Percentiles rank a stretch among this genome's conserved stretches.
phyloP scores from a whole-genome alignment of 495 filamentous ascomycete genomes.

The Talaromyces stipitatus region DNA sequence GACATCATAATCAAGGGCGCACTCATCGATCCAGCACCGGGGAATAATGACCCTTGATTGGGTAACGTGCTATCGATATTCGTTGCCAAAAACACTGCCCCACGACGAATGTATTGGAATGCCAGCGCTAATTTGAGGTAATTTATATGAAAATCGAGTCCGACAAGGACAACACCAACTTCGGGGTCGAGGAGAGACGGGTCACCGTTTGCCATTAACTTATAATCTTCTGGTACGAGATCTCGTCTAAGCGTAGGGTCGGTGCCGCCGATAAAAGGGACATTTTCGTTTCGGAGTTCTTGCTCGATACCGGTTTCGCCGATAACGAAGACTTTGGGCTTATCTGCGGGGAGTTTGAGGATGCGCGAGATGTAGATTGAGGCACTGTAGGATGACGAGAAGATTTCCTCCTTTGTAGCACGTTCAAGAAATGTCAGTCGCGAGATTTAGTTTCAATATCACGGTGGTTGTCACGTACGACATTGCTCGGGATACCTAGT shows the following conservation, averaged over 20 bases:
- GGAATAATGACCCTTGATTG: constrained; percentile 71
- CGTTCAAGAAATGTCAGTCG: background rate
- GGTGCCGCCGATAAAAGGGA: constrained; percentile 81
- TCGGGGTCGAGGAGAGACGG: constrained; percentile 67
- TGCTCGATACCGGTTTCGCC: constrained; percentile 89
- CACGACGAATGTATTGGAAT: constrained; percentile 73
- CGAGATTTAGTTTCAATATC: background rate
- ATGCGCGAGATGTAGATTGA: constrained; percentile 96
- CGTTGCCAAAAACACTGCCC: constrained; percentile 88
- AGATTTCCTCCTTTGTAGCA: constrained; percentile 73
- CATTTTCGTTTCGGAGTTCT: constrained; percentile 68
- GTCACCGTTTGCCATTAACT: constrained; percentile 61
- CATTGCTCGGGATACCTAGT: constrained; percentile 69
- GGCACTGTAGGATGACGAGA: constrained; percentile 88
- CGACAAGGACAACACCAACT: constrained; percentile 82
- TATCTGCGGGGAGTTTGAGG: constrained; percentile 62
- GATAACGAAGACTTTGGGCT: constrained; percentile 89
- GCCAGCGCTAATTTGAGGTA: constrained; percentile 84
- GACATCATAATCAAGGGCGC: constrained; percentile 74
- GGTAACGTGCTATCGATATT: constrained; percentile 88
- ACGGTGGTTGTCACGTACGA: constrained; percentile 33
- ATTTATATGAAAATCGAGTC: constrained; percentile 87
- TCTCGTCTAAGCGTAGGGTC: constrained; percentile 70
- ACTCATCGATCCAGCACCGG: constrained; percentile 79
- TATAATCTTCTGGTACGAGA: constrained; percentile 73